A percentile compares a stretch with the other conserved stretches of the same genome.
Evolutionary conservation across 805 yeast genomes (phyloP).

Genomic region (Dipodascus albidus): DNA sequence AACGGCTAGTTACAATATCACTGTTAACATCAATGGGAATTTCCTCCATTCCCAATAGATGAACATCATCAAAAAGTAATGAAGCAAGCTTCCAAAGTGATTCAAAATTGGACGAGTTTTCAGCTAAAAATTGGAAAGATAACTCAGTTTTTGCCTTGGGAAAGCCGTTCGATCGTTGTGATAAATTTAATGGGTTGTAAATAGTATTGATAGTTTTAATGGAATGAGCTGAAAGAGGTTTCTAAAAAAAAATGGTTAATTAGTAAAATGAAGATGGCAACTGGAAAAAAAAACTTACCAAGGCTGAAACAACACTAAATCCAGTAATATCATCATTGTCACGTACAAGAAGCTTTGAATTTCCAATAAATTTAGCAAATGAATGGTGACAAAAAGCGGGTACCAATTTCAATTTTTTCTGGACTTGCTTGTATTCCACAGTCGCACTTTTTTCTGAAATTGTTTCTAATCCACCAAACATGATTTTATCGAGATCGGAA

Average conservation of each 20-base stretch:
- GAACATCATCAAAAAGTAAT: slow-evolving; percentile 43
- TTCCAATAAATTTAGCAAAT: slow-evolving; percentile 10
- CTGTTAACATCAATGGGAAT: slow-evolving; percentile 14
- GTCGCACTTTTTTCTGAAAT: slow-evolving; percentile 8
- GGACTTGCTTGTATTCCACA: slow-evolving; percentile 8
- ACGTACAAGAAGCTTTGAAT: slow-evolving; percentile 6
- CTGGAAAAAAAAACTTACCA: slow-evolving; percentile 1
- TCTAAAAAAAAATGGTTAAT: neutral
- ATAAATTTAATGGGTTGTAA: neutral
- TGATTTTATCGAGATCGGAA: slow-evolving; percentile 34
- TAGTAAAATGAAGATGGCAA: neutral
- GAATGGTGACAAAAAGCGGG: slow-evolving; percentile 6
- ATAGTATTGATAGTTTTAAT: neutral
- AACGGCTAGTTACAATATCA: slow-evolving; percentile 16
- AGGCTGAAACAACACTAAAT: slow-evolving; percentile 6
- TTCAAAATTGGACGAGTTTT: neutral
- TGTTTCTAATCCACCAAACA: slow-evolving; percentile 30
- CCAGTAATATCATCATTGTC: slow-evolving; percentile 1
- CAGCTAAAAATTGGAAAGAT: slow-evolving; percentile 5
- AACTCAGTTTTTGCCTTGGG: slow-evolving; percentile 1
- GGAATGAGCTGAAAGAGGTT: neutral
- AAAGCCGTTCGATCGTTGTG: slow-evolving; percentile 3
- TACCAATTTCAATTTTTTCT: slow-evolving; percentile 10
- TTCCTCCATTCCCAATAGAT: slow-evolving; percentile 14
- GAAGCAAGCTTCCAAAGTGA: slow-evolving; percentile 45